Base-by-base conservation (phyloP, 257 asterid species). In the Solanum piurae region DNA sequence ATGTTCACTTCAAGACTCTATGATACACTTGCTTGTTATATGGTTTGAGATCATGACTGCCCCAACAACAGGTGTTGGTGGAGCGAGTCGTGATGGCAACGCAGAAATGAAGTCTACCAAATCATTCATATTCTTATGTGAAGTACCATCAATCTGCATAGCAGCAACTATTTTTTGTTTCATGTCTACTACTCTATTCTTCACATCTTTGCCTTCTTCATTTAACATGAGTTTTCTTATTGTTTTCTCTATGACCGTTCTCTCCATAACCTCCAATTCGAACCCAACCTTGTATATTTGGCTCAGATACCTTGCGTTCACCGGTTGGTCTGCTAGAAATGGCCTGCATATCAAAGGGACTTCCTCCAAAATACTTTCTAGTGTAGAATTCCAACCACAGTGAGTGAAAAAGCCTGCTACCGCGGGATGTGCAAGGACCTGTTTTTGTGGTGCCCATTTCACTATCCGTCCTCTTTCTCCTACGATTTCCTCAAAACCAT, bases 331-430 rank as follows among this genome's bases (percentile, higher is more conserved):
- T 1, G 86, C 55, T 85, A 6, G 91, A 87, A 72, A 87, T 2
- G 92, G 89, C 40, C 90, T 88, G 16, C 94, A 92, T 2, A 92
- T 89, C 94, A 92, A 80, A 20, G 94, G 93, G 38, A 92, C 91
- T 1, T 91, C 93, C 29, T 89, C 94, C 4, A 85, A 92, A 1
- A 91, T 73, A 46, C 94, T 89, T 84, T 90, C 90, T 27, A 91
- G 74, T 3, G 91, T 92, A 76, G 95, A 93, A 58, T 92, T 93
- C 95, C 94, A 93, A 0, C 94, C 93, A 38, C 92, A 90, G 18
- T 93, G 95, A 3, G 87, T 90, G 60, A 90, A 85, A 86, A 92
- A 92, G 0, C 93, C 92, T 14, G 91, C 95, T 4, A 91, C 89
- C 0, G 93, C 89, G 0, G 90, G 82, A 85, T 93, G 93, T 7